A percentile compares a stretch with the other conserved stretches of the same genome.
Evolutionary conservation across 176 grass and related monocot genomes (phyloP).

Genomic region (Paspalum vaginatum): DNA sequence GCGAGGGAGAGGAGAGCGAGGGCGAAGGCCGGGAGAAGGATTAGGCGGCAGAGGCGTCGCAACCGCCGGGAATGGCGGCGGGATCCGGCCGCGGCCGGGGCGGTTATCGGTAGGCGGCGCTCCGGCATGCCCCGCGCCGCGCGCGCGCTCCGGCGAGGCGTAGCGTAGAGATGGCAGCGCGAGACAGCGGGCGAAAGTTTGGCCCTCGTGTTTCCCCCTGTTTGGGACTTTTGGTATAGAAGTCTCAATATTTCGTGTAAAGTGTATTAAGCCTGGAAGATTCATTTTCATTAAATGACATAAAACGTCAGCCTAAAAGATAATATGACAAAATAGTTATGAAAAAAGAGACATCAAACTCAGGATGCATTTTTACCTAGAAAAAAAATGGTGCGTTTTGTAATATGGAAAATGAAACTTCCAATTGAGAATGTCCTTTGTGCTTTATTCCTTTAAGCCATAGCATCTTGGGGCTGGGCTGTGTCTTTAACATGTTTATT

Average conservation of each 20-base stretch:
- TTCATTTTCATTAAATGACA: no score
- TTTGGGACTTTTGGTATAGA: neutral
- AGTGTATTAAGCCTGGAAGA: no score
- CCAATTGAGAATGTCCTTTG: no score
- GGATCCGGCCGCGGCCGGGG: slow-evolving; percentile 31
- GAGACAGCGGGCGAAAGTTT: slow-evolving; percentile 13
- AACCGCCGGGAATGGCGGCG: slow-evolving; percentile 44
- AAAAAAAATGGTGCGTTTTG: no score
- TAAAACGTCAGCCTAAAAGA: no score
- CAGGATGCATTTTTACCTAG: no score
- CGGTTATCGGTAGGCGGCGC: slow-evolving; percentile 36
- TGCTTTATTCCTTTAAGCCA: no score
- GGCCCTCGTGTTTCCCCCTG: neutral
- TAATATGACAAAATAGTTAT: no score
- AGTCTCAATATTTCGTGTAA: no score
- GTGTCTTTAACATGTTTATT: neutral
- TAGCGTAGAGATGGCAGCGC: neutral
- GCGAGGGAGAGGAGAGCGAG: slow-evolving; percentile 55
- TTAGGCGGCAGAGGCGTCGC: slow-evolving; percentile 42
- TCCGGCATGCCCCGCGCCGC: slow-evolving; percentile 33
- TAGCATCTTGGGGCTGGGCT: neutral
- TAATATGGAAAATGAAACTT: no score
- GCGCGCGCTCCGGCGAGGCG: slow-evolving; percentile 14
- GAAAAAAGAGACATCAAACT: no score
- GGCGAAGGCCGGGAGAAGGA: slow-evolving; percentile 42